Conservation (phyloP, 495 filamentous ascomycete species). For the Aspergillus cristatus region DNA sequence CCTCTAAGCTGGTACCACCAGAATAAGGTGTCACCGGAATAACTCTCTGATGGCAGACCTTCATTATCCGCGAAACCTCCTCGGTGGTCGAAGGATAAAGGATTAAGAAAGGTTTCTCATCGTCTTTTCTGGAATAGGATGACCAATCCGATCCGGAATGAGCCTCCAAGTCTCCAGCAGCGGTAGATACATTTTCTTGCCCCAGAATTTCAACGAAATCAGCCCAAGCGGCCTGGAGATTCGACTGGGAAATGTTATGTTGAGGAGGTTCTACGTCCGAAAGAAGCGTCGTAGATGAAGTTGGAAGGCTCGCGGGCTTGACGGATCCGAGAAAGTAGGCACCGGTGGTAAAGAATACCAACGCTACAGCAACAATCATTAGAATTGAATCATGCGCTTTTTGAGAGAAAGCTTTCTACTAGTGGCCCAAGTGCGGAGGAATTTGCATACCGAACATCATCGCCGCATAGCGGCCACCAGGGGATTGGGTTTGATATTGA, state of each 20-base stretch:
- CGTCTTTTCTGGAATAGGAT: conserved; percentile 52
- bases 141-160: conserved; percentile 89
- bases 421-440: neutral
- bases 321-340: conserved; percentile 66
- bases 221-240: conserved; percentile 87
- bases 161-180: conserved; percentile 50
- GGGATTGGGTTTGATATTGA: conserved; percentile 41
- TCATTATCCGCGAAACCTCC: conserved; percentile 53
- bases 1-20: conserved; percentile 56
- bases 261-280: conserved; percentile 46
- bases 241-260: conserved; percentile 63
- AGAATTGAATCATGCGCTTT: neutral
- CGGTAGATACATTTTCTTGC: conserved; percentile 73
- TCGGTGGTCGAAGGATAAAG: conserved; percentile 44
- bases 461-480: conserved; percentile 47
- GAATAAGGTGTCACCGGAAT: conserved; percentile 59
- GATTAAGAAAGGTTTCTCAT: conserved; percentile 38
- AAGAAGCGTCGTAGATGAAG: conserved; percentile 67
- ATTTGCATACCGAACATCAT: conserved; percentile 53
- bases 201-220: conserved; percentile 85
- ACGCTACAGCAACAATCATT: conserved; percentile 21
- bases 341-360: conserved; percentile 50
- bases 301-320: conserved; percentile 47
- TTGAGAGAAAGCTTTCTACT: too few species aligned
- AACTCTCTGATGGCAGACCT: conserved; percentile 47